These are phyloP conservation scores for Trichoderma reesei DNA, from an alignment of 495 filamentous ascomycete species.

Conservation along the genomic window DNA sequence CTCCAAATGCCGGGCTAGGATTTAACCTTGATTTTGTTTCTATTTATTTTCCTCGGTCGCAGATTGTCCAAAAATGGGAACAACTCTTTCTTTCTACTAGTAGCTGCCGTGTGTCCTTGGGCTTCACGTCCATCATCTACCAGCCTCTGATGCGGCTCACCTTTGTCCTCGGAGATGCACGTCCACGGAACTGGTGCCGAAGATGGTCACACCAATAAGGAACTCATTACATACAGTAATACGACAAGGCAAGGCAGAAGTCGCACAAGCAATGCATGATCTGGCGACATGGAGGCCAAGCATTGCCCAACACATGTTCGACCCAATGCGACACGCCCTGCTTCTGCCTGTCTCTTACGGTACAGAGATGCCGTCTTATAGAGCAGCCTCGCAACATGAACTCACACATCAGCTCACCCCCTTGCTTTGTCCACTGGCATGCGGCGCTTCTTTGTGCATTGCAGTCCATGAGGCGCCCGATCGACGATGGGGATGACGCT, in stretches of 20 bases:
- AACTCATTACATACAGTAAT: too few species aligned
- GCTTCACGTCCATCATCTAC: too few species aligned
- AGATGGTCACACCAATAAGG: too few species aligned
- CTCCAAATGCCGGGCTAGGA: background rate
- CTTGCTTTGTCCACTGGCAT: background rate
- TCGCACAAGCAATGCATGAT: background rate
- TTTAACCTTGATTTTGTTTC: conserved; percentile 1
- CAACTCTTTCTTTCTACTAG: too few species aligned
- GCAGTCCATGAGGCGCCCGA: background rate
- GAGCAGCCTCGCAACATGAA: too few species aligned
- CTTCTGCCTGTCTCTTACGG: background rate
- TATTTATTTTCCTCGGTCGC: background rate
- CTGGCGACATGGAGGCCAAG: background rate
- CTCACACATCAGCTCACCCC: background rate
- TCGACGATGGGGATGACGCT: too few species aligned
- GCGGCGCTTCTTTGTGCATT: background rate
- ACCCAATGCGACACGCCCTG: background rate
- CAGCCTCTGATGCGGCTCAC: too few species aligned
- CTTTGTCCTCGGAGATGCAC: too few species aligned
- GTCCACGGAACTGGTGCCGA: too few species aligned
- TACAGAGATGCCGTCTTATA: too few species aligned
- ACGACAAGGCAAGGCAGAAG: too few species aligned
- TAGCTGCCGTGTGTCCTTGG: too few species aligned
- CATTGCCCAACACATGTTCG: background rate
- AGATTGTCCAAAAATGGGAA: background rate